phyloP scores from a whole-genome alignment of 1,284 basidiomycete genomes.

The Naganishia sp. region DNA sequence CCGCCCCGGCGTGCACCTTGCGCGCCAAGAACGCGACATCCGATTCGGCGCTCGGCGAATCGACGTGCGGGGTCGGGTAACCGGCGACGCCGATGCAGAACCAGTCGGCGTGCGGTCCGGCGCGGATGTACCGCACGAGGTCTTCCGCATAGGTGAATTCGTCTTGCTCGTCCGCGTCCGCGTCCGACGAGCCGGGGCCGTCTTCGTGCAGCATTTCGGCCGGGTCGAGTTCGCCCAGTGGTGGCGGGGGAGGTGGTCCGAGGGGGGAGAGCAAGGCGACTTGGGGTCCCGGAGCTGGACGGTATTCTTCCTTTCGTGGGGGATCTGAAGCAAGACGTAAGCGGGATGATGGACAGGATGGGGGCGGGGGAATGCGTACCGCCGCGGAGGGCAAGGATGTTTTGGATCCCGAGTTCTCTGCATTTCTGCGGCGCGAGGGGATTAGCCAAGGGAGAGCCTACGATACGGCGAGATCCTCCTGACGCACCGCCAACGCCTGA shows the following conservation, averaged over 20 bases:
- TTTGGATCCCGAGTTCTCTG: slow-evolving; percentile 78
- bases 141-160: slow-evolving; percentile 84
- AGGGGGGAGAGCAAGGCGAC: background rate
- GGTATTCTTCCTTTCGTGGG: slow-evolving; percentile 88
- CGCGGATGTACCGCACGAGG: slow-evolving; percentile 87
- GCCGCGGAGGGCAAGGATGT: slow-evolving; percentile 63
- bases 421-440: slow-evolving; percentile 63
- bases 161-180: slow-evolving; percentile 29
- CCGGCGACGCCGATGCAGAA: slow-evolving; percentile 93
- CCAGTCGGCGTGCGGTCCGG: slow-evolving; percentile 76
- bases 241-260: background rate
- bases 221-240: slow-evolving; percentile 37
- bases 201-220: slow-evolving; percentile 17
- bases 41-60: slow-evolving; percentile 65
- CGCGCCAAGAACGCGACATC: slow-evolving; percentile 76
- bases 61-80: slow-evolving; percentile 89
- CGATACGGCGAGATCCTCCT: too few species aligned
- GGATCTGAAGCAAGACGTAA: slow-evolving; percentile 63
- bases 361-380: background rate
- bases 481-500: slow-evolving; percentile 69
- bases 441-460: too few species aligned
- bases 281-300: slow-evolving; percentile 79
- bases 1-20: slow-evolving; percentile 92
- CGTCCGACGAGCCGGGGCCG: background rate
- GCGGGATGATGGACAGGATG: background rate